These are phyloP conservation scores for Taxawa tesnikishii DNA, from an alignment of 2,329 filamentous ascomycete genomes.

Conservation along the genomic window DNA sequence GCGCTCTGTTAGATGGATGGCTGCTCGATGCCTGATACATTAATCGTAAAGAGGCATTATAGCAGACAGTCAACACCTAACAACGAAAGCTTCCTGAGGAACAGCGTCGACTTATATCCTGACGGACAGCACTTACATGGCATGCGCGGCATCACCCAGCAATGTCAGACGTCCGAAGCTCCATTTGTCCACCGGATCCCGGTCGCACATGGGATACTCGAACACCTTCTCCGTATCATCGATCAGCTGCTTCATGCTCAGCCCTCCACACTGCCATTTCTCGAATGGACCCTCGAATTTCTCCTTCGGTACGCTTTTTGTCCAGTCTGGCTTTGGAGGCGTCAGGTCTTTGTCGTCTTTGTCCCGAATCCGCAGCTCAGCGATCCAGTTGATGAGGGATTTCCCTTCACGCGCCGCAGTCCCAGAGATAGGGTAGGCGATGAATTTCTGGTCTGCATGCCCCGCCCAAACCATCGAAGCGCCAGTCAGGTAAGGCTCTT, in stretches of 20 bases:
- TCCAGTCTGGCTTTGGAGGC: slow-evolving; percentile 33
- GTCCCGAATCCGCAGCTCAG: slow-evolving; percentile 29
- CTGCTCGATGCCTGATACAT: too few species aligned
- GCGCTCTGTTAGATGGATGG: too few species aligned
- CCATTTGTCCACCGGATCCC: slow-evolving; percentile 29
- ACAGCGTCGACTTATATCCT: too few species aligned
- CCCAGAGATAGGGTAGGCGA: slow-evolving; percentile 32
- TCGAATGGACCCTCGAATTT: slow-evolving; percentile 28
- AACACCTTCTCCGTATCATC: slow-evolving; percentile 28
- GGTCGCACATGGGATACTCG: slow-evolving; percentile 36
- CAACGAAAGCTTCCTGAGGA: too few species aligned
- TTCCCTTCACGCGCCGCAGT: slow-evolving; percentile 23
- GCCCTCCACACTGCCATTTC: slow-evolving; percentile 29
- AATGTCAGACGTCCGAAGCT: slow-evolving; percentile 24
- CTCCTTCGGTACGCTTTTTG: slow-evolving; percentile 27
- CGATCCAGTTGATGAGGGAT: slow-evolving; percentile 35
- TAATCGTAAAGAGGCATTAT: too few species aligned
- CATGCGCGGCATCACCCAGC: slow-evolving; percentile 29
- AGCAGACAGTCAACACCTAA: too few species aligned
- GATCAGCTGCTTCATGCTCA: slow-evolving; percentile 31
- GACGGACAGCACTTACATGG: too few species aligned
- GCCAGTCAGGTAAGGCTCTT: slow-evolving; percentile 28
- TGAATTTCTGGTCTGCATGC: slow-evolving; percentile 35
- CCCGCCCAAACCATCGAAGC: slow-evolving; percentile 34
- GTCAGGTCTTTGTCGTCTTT: slow-evolving; percentile 30